These are phyloP conservation scores for Uronychia setigera DNA, from an alignment of 73 alveolate species.

Conservation along the genomic window DNA sequence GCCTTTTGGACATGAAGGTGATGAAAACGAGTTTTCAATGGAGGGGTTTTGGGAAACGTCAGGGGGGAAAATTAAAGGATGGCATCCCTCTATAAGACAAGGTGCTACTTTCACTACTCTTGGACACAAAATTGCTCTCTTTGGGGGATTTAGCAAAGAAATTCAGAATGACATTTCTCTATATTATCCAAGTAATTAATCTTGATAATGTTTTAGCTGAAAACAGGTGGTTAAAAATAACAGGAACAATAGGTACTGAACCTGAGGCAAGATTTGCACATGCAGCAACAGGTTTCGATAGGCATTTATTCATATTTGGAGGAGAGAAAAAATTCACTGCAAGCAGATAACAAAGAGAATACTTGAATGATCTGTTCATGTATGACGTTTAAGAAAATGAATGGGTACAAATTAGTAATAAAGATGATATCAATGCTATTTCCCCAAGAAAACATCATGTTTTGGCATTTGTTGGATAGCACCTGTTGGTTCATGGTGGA, in stretches of 20 bases:
- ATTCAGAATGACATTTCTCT: not conserved
- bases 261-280: constrained; percentile 3
- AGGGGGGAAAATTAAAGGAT: not conserved
- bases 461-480: constrained; percentile 36
- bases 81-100: not conserved
- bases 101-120: constrained; percentile 3
- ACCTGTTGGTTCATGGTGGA: constrained; percentile 52
- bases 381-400: not conserved
- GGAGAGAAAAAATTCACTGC: not conserved
- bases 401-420: not conserved
- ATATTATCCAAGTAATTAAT: not conserved
- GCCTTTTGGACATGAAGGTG: not conserved
- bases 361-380: not conserved
- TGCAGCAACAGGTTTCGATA: not conserved
- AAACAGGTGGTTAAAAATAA: not conserved
- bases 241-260: not conserved
- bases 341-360: not conserved
- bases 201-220: not conserved
- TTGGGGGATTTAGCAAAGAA: not conserved
- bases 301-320: not conserved
- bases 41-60: not conserved
- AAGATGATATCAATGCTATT: not conserved
- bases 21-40: not conserved
- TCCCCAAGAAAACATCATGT: constrained; percentile 31
- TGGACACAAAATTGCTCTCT: not conserved